Conservation (phyloP, 805 yeast species). For the Starmerella cellae region DNA sequence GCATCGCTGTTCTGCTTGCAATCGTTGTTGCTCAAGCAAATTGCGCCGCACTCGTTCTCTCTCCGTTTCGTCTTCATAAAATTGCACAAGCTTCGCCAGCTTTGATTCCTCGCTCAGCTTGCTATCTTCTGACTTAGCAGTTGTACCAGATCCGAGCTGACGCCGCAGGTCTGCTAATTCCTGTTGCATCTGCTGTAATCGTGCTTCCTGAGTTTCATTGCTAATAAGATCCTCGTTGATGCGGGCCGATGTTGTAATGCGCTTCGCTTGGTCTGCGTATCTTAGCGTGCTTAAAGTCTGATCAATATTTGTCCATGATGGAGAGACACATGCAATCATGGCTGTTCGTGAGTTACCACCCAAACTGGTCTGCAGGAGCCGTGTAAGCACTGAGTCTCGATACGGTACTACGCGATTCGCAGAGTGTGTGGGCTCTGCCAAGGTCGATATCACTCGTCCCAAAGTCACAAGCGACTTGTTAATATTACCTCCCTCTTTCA, state of each 20-base stretch:
- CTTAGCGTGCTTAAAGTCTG: slow-evolving; percentile 64
- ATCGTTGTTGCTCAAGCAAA: slow-evolving; percentile 19
- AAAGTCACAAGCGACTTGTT: slow-evolving; percentile 66
- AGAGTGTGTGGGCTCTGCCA: slow-evolving; percentile 30
- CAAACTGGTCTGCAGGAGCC: slow-evolving; percentile 58
- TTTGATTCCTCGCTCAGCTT: slow-evolving; percentile 17
- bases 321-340: slow-evolving; percentile 71
- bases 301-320: slow-evolving; percentile 53
- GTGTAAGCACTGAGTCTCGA: slow-evolving; percentile 62
- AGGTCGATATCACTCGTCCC: slow-evolving; percentile 50
- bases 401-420: slow-evolving; percentile 39
- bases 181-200: slow-evolving; percentile 31
- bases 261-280: slow-evolving; percentile 66
- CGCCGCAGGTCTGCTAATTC: slow-evolving; percentile 27
- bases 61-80: slow-evolving; percentile 25
- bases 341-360: slow-evolving; percentile 83
- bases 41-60: slow-evolving; percentile 20
- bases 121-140: slow-evolving; percentile 17
- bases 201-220: slow-evolving; percentile 29
- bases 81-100: slow-evolving; percentile 21
- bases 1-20: slow-evolving; percentile 18
- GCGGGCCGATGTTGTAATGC: slow-evolving; percentile 49
- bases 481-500: slow-evolving; percentile 64
- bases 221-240: slow-evolving; percentile 35
- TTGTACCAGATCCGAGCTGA: slow-evolving; percentile 27